Base-by-base conservation (phyloP, 2,329 filamentous ascomycete species). In the Cytospora piceae region DNA sequence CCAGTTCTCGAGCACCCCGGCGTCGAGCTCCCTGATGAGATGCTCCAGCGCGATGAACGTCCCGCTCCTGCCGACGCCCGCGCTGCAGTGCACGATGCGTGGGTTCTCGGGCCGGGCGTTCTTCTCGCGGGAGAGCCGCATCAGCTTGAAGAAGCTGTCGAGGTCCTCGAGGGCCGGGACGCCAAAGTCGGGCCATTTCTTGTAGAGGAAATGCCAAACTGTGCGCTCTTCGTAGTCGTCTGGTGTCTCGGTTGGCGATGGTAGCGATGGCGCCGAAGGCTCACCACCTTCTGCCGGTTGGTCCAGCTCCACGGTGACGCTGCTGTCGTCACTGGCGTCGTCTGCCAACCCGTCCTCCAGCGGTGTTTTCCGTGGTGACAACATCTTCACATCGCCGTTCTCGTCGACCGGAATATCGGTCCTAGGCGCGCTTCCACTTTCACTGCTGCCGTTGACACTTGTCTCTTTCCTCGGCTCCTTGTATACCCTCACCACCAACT, bases 41-140 rank as follows among this genome's bases (percentile, higher is more conserved):
- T 96, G 93, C 77, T 98, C 95, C n/a, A 99, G 85, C 1, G 93
- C 91, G 72, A 99, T 97, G 74, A 98, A 99, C 0, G 95, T 98
- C 39, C 95, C 95, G 9, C 92, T 96, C 63, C 95, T 88, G 15
- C 95, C 95, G 17, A 99, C 94, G 49, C 95, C 95, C 9, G 95
- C 95, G 74, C 92, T 96, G 80, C 91, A 94, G 77, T 94, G 91
- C 14, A 93, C 85, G 66, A 98, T 89, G 63, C 94, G 89, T 5
- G 94, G 92, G 72, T 91, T 93, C 27, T 82, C 77, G 8, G 81
- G 79, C 9, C 79, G 79, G 1, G 80, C 78, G 42, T 84, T 85
- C 74, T 84, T 85, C 68, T 85, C 80, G 27, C 85, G 82, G 2
- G 90, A 92, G 2, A 93, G 81, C 11, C 82, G 80, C 82, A 94